Percentiles rank a stretch among this genome's conserved stretches.
Conservation (phyloP, 2,329 filamentous ascomycete species). For the Colletotrichum sp. region DNA sequence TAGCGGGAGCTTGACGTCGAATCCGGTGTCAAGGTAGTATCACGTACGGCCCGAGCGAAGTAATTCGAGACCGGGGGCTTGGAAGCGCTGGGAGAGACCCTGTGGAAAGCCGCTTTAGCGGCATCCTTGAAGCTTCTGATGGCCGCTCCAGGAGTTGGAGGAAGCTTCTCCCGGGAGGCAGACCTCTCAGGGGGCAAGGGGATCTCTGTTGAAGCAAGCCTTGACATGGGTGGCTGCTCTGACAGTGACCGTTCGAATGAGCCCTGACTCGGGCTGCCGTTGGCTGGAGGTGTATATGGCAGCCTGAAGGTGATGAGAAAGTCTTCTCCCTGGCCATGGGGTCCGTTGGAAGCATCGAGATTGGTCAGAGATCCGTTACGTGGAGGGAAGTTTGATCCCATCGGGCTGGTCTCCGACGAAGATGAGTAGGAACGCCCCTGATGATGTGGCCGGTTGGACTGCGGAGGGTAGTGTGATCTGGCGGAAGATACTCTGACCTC, state of each 20-base stretch:
- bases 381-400: background rate
- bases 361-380: background rate
- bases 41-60: conserved; percentile 2
- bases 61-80: conserved; percentile 17
- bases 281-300: conserved; percentile 13
- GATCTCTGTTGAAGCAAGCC: background rate
- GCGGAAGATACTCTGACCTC: conserved; percentile 15
- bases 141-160: background rate
- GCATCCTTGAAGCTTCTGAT: conserved; percentile 36
- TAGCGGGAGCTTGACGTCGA: conserved; percentile 17
- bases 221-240: background rate
- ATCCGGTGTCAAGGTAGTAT: conserved; percentile 1
- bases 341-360: background rate
- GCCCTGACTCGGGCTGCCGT: background rate
- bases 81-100: conserved; percentile 18
- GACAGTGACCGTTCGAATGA: conserved; percentile 8
- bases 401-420: background rate
- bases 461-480: conserved; percentile 21
- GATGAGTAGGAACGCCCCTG: conserved; percentile 1
- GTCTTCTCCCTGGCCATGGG: background rate
- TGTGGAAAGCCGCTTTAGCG: conserved; percentile 36
- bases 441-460: conserved; percentile 17
- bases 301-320: conserved; percentile 11
- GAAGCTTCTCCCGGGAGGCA: background rate
- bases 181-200: background rate